These are phyloP conservation scores for Stellera chamaejasme DNA, from an alignment of 345 rosid genomes.

Conservation along the genomic window DNA sequence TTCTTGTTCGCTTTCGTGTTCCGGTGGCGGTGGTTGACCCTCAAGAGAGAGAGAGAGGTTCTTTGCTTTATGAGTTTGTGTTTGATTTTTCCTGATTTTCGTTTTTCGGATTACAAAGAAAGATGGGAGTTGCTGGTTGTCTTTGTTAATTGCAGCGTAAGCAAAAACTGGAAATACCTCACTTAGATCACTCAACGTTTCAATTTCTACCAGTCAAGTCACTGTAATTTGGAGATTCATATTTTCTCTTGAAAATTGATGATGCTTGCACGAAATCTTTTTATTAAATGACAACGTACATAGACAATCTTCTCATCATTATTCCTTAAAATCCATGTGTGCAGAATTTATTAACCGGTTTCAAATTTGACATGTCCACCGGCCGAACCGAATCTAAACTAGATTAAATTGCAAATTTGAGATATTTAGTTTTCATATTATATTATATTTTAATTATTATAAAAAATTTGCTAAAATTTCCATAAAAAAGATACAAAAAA, in stretches of 20 bases:
- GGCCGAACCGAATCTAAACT: no score
- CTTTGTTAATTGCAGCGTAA: conserved; percentile 23
- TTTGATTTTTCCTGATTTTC: neutral
- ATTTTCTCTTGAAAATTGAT: neutral
- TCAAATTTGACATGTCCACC: no score
- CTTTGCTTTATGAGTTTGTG: conserved; percentile 20
- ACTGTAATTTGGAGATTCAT: neutral
- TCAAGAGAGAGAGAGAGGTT: conserved; percentile 23
- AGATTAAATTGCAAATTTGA: no score
- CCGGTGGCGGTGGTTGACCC: conserved; percentile 30
- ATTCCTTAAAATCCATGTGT: no score
- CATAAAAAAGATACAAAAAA: no score
- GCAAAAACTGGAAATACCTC: conserved; percentile 5
- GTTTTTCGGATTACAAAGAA: neutral
- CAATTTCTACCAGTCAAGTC: neutral
- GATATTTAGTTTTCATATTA: no score
- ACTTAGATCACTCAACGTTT: neutral
- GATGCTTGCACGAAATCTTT: no score
- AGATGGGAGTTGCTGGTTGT: neutral
- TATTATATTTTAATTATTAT: no score
- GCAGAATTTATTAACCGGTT: no score
- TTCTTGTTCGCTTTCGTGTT: conserved; percentile 4
- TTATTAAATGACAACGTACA: no score
- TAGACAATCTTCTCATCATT: no score
- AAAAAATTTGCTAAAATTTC: no score